Conservation (phyloP, 495 filamentous ascomycete genomes). For the Rusavskia elegans region DNA sequence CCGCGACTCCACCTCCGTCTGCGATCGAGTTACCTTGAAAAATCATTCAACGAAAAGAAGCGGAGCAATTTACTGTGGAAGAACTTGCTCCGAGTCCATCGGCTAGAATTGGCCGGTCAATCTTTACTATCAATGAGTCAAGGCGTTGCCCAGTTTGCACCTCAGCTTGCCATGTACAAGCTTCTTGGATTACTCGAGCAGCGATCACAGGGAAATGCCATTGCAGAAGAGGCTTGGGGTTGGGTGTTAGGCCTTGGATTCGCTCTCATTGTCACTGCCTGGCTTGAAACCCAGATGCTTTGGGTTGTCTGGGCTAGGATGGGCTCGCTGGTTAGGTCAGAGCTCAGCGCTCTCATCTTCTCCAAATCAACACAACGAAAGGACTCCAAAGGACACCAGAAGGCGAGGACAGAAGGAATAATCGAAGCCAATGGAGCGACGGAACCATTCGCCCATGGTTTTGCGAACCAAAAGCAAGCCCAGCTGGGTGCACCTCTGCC, state of each 20-base stretch:
- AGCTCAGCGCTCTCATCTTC: conserved; percentile 59
- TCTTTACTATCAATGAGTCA: conserved; percentile 33
- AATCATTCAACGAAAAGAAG: conserved; percentile 33
- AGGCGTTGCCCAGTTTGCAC: conserved; percentile 46
- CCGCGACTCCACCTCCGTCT: conserved; percentile 34
- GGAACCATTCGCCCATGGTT: neutral
- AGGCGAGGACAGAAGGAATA: conserved; percentile 17
- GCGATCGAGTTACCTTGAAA: conserved; percentile 30
- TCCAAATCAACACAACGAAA: conserved; percentile 66
- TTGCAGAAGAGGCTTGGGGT: conserved; percentile 39
- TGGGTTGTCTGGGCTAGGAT: conserved; percentile 53
- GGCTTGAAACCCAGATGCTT: conserved; percentile 43
- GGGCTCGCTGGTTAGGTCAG: conserved; percentile 47
- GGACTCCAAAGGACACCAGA: conserved; percentile 46
- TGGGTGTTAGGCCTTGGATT: conserved; percentile 51
- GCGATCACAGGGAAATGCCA: conserved; percentile 23
- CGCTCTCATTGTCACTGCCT: conserved; percentile 35
- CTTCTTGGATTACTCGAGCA: conserved; percentile 47
- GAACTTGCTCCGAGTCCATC: conserved; percentile 39
- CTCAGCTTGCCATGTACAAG: conserved; percentile 51
- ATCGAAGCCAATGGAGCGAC: neutral
- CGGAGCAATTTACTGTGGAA: conserved; percentile 43
- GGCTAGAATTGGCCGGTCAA: conserved; percentile 35
- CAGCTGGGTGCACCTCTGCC: conserved; percentile 1
- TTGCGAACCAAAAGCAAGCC: conserved; percentile 13